Percentiles rank a stretch among this genome's conserved stretches.
These are phyloP conservation scores for Bipolaris sorokiniana DNA, from an alignment of 2,329 filamentous ascomycete genomes.

Conservation along the genomic window DNA sequence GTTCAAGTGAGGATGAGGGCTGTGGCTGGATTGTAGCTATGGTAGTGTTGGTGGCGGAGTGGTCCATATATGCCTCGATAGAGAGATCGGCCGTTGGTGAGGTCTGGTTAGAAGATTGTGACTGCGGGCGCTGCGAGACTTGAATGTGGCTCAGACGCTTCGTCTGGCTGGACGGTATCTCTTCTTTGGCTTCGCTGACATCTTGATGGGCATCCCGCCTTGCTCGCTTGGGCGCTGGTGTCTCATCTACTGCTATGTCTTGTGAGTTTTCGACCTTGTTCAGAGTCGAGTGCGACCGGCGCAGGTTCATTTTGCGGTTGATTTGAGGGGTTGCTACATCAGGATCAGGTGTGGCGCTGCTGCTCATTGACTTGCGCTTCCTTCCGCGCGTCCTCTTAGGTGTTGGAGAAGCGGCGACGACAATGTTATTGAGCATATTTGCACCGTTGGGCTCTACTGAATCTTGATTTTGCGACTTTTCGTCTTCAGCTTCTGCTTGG, in stretches of 20 bases:
- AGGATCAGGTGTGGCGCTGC: background rate
- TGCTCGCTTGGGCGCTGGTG: conserved; percentile 39
- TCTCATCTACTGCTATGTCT: conserved; percentile 32
- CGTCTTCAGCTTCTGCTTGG: conserved; percentile 16
- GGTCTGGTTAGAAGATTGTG: conserved; percentile 1
- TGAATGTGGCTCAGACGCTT: conserved; percentile 38
- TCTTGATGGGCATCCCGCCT: conserved; percentile 33
- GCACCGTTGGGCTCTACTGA: conserved; percentile 32
- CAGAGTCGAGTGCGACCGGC: conserved; percentile 39
- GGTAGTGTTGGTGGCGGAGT: background rate
- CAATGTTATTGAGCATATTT: conserved; percentile 50
- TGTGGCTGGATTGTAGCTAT: background rate
- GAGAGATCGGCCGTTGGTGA: background rate
- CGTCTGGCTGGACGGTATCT: conserved; percentile 13
- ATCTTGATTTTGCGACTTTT: background rate
- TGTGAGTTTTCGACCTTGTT: conserved; percentile 37
- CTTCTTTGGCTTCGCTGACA: conserved; percentile 37
- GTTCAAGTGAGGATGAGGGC: conserved; percentile 5
- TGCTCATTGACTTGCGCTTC: conserved; percentile 31
- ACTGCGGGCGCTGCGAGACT: conserved; percentile 25
- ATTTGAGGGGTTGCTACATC: conserved; percentile 21
- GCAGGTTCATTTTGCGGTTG: conserved; percentile 31
- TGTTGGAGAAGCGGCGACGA: conserved; percentile 41
- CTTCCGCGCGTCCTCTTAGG: conserved; percentile 9
- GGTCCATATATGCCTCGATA: background rate